Evolutionary conservation across 139 green algal species (phyloP), one percentile per base, ranked within the genome.

Genomic region (Micractinium sp.): DNA sequence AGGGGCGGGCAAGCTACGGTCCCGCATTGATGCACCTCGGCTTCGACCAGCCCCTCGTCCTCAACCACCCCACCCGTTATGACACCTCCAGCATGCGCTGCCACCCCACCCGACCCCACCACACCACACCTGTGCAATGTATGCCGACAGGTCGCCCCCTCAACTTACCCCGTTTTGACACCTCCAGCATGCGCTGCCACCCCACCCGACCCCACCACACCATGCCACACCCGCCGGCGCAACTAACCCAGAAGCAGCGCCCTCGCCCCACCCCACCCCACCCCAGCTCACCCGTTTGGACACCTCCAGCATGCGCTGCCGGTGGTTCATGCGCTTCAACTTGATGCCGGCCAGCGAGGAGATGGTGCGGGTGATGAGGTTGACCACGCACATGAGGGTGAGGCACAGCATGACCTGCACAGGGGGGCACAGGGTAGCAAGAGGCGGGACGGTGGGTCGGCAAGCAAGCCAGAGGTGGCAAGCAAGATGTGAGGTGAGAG

Each of bases 311-410:
- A 87, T 87, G 83, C 83, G 83, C 27, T 29, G 36, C 38, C 63
- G 63, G 67, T 87, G 83, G 66, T 87, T 87, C 67, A 80, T 41
- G 27, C 83, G 83, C 38, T 87, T 87, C 38, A 87, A 25, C 38
- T 80, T 87, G 83, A 87, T 80, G 38, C 83, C 83, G 36, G 67
- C 67, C 36, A 80, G 67, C 9, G 83, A 87, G 38, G 60, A 78
- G 19, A 87, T 29, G 27, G 67, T 41, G 66, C 83, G 41, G 23
- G 83, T 81, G 33, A 87, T 22, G 20, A 87, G 67, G 60, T 81
- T 79, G 67, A 75, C 71, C 20, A 87, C 23, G 16, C 66, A 31
- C 63, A 87, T 67, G 3, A 87, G 83, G 22, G 71, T 81, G 3
- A 81, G 38, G 83, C 83, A 87, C 15, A 87, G 66, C 36, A 87